Percentiles rank a stretch among this genome's conserved stretches.
Conservation (phyloP, 2,329 filamentous ascomycete species). For the Didymella lethalis region DNA sequence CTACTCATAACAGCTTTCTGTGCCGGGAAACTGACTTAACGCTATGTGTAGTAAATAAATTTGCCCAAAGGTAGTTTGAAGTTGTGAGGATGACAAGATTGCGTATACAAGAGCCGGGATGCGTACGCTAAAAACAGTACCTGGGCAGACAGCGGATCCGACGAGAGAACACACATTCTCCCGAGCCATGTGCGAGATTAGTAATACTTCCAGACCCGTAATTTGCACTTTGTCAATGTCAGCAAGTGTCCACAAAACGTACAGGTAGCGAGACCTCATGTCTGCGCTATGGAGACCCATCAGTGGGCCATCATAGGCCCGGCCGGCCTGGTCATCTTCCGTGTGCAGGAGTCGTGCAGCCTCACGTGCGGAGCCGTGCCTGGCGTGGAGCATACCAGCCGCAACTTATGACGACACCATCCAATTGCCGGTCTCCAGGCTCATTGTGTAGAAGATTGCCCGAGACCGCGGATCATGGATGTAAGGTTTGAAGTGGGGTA, state of each 20-base stretch:
- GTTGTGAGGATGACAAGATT: too few relatives aligned
- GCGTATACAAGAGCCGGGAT: too few relatives aligned
- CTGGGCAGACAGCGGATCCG: too few relatives aligned
- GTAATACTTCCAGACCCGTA: not conserved
- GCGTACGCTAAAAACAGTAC: too few relatives aligned
- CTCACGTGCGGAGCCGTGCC: not conserved
- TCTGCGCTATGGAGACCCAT: not conserved
- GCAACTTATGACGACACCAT: not conserved
- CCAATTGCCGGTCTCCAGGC: not conserved
- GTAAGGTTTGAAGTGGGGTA: slow-evolving; percentile 29
- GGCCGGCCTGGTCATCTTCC: not conserved
- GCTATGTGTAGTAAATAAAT: too few relatives aligned
- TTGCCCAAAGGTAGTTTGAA: too few relatives aligned
- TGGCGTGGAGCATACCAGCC: not conserved
- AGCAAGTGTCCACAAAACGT: slow-evolving; percentile 1
- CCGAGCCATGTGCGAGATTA: not conserved
- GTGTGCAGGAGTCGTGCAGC: not conserved
- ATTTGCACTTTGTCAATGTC: not conserved
- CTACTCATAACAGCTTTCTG: too few relatives aligned
- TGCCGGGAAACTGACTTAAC: too few relatives aligned
- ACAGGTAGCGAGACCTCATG: not conserved
- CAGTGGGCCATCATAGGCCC: not conserved
- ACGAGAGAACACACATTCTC: too few relatives aligned
- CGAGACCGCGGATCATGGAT: slow-evolving; percentile 13
- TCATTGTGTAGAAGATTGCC: not conserved